phyloP scores from a whole-genome alignment of 164 flowering plant species.

The Vitis vinifera region ASM3070453v1 NC_081811.1:6233001-6233500 shows the following conservation, averaged over 20 bases:
- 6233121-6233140: slow-evolving; percentile 79
- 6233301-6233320: neutral
- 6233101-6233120: slow-evolving; percentile 73
- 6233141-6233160: slow-evolving; percentile 83
- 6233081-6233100: slow-evolving; percentile 93
- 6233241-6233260: slow-evolving; percentile 66
- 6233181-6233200: slow-evolving; percentile 99
- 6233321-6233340: neutral
- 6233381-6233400: no score
- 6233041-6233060: slow-evolving; percentile 60
- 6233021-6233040: slow-evolving; percentile 88
- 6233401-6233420: no score
- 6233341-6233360: no score
- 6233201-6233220: slow-evolving; percentile 77
- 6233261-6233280: slow-evolving; percentile 18
- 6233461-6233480: no score
- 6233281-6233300: neutral
- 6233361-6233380: no score
- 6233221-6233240: slow-evolving; percentile 91
- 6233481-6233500: no score
- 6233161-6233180: slow-evolving; percentile 87
- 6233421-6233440: no score
- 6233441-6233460: no score
- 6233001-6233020: slow-evolving; percentile 88
- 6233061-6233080: slow-evolving; percentile 97